Evolutionary conservation across 148 eudicot species (phyloP), one percentile per base, ranked within the genome.

Genomic region (Simmondsia chinensis): DNA sequence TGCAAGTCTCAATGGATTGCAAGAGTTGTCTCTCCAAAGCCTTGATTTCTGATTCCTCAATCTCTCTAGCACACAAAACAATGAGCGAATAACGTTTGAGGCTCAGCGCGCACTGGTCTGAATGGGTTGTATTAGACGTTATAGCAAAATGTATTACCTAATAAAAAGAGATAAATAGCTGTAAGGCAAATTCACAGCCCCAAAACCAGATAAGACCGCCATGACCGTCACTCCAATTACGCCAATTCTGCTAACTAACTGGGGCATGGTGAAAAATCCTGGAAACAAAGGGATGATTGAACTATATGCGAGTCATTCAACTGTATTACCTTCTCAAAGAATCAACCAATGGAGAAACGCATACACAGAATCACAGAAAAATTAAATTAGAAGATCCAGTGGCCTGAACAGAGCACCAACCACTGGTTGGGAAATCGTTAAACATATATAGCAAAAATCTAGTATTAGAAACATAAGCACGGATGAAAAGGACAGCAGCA

Each of bases 171-270:
- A 91, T 18, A 85, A 66, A 50, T 91, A 91, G 59, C 97, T 85
- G 64, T 91, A 91, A 5, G 97, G 97, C 66, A 91, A 67, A 72
- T 91, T 91, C 38, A 91, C 95, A 59, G 97, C 97, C 57, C 95
- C 97, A 76, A 89, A 89, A 33, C 97, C 94, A 65, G 97, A 91
- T 32, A 91, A 60, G 49, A 91, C 85, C 37, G 97, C 95, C 97
- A 91, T 85, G 31, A 91, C 88, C 7, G 95, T 85, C 53, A 91
- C 95, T 25, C 97, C 97, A 76, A 91, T 85, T 21, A 91, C 97
- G 24, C 95, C 95, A 50, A 91, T 85, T 76, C 97, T 82, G 72
- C 97, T 91, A 37, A 91, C 97, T 68, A 91, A 68, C 63, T 91
- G 97, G 65, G 97, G 72, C 63, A 82, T 91, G 43, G 95, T 84